phyloP scores from a whole-genome alignment of 1,139 yeast genomes.

The Geotrichum aggregatum region DNA sequence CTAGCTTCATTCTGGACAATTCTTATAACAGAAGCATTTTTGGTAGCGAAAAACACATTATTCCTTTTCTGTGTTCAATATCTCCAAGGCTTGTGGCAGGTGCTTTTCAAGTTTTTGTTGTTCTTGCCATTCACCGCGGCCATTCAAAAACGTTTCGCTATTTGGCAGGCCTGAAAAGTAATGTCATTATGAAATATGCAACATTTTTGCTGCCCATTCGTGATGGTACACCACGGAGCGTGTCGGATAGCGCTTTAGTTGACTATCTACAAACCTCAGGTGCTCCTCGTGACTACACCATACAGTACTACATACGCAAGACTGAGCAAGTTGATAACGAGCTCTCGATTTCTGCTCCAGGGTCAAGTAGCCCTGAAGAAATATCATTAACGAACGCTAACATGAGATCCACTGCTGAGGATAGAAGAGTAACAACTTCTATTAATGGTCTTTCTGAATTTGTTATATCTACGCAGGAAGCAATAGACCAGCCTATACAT shows the following conservation, averaged over 20 bases:
- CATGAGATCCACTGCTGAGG: not conserved
- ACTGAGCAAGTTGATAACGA: not conserved
- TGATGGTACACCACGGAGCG: not conserved
- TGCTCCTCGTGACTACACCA: slow-evolving; percentile 26
- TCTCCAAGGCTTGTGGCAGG: slow-evolving; percentile 57
- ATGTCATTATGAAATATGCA: slow-evolving; percentile 33
- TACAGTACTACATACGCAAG: slow-evolving; percentile 31
- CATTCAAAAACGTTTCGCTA: slow-evolving; percentile 45
- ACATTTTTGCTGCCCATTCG: slow-evolving; percentile 32
- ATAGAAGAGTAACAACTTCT: not conserved
- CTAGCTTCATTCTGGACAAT: slow-evolving; percentile 61
- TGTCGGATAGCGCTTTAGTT: slow-evolving; percentile 23
- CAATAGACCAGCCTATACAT: slow-evolving; percentile 41
- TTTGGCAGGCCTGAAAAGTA: slow-evolving; percentile 33
- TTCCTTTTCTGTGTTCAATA: slow-evolving; percentile 55
- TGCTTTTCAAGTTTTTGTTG: slow-evolving; percentile 60
- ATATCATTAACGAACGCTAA: too few species aligned
- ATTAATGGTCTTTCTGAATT: slow-evolving; percentile 32
- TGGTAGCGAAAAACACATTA: slow-evolving; percentile 61
- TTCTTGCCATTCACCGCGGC: slow-evolving; percentile 55
- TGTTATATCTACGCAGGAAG: slow-evolving; percentile 30
- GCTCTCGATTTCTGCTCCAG: too few species aligned
- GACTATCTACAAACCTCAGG: slow-evolving; percentile 30
- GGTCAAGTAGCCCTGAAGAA: too few species aligned
- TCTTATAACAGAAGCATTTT: slow-evolving; percentile 67